Conservation (phyloP, 2,329 filamentous ascomycete species). For the Lasiodiplodia gonubiensis region DNA sequence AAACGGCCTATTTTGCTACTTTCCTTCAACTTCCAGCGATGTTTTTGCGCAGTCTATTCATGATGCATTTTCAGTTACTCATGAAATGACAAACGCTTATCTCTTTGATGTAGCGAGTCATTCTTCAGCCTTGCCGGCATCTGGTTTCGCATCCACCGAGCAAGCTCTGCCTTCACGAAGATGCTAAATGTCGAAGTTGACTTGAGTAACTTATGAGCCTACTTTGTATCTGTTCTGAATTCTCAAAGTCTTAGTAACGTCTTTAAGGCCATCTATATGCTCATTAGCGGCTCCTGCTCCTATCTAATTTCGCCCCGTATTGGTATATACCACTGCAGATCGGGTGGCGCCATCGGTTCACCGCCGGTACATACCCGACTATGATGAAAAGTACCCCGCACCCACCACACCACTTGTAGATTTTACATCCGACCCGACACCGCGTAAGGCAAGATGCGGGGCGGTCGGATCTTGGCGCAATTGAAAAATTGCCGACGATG, state of each 20-base stretch:
- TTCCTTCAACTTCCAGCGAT: not conserved
- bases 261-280: not conserved
- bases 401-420: not conserved
- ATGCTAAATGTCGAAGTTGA: not conserved
- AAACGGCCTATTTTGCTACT: not conserved
- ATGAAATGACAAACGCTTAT: not conserved
- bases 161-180: not conserved
- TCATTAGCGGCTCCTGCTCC: not conserved
- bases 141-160: not conserved
- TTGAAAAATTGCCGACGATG: not conserved
- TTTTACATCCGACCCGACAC: not conserved
- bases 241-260: no score
- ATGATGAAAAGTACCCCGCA: slow-evolving; percentile 1
- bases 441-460: not conserved
- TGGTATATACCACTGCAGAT: not conserved
- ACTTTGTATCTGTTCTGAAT: not conserved
- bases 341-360: not conserved
- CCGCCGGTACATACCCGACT: not conserved
- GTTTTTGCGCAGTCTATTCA: not conserved
- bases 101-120: not conserved
- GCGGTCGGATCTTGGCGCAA: not conserved
- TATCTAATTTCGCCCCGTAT: not conserved
- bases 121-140: not conserved
- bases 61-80: not conserved
- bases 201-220: no score